phyloP scores from a whole-genome alignment of 305 asterid genomes.

The Fraxinus sp. region DNA sequence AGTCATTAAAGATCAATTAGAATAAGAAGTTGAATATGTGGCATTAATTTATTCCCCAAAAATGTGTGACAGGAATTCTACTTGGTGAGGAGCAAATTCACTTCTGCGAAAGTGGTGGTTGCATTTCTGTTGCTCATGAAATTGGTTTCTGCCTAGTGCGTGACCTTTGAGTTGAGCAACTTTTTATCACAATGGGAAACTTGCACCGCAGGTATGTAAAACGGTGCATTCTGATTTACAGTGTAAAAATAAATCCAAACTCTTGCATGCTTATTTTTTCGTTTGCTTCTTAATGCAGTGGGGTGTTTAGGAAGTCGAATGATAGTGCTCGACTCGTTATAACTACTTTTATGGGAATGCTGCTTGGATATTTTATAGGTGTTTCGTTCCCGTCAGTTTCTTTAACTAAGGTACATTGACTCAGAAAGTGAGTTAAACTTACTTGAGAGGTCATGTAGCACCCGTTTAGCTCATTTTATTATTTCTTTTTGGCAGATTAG shows the following conservation, averaged over 20 bases:
- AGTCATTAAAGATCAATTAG: slow-evolving; percentile 12
- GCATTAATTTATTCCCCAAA: slow-evolving; percentile 15
- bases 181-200: slow-evolving; percentile 68
- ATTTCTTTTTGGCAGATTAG: slow-evolving; percentile 55
- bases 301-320: slow-evolving; percentile 59
- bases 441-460: slow-evolving; percentile 2
- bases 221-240: slow-evolving; percentile 1
- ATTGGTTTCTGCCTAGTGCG: slow-evolving; percentile 54
- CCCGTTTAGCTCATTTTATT: slow-evolving; percentile 12
- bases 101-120: slow-evolving; percentile 30
- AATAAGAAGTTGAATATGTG: slow-evolving; percentile 8
- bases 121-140: slow-evolving; percentile 42
- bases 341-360: slow-evolving; percentile 73
- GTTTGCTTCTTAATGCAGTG: slow-evolving; percentile 44
- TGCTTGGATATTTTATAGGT: slow-evolving; percentile 82
- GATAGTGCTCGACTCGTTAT: slow-evolving; percentile 58
- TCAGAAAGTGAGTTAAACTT: neutral
- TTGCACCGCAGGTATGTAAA: slow-evolving; percentile 69
- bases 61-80: slow-evolving; percentile 31
- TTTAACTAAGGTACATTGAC: slow-evolving; percentile 55
- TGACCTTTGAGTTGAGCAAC: slow-evolving; percentile 54
- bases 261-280: slow-evolving; percentile 5
- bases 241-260: neutral
- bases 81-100: slow-evolving; percentile 25
- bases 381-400: slow-evolving; percentile 79